Conservation (phyloP, 345 rosid species). For the Ricinus communis region DNA sequence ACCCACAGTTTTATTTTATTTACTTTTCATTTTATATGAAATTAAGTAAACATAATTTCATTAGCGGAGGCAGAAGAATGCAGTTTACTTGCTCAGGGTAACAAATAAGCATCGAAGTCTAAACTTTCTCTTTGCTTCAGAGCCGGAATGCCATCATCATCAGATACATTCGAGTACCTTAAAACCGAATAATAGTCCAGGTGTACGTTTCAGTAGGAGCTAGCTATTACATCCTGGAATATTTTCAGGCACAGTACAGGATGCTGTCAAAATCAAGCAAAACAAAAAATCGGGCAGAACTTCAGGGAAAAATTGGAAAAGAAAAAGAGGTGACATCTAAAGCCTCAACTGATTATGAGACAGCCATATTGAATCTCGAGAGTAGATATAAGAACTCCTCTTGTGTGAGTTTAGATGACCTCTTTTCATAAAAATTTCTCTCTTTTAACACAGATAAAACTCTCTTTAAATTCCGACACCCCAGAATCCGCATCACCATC, state of each 20-base stretch:
- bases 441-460: constrained; percentile 64
- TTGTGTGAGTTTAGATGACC: constrained; percentile 71
- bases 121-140: too few species aligned
- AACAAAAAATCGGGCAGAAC: constrained; percentile 18
- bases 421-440: constrained; percentile 69
- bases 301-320: neutral
- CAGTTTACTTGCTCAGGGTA: too few species aligned
- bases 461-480: constrained; percentile 64
- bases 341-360: constrained; percentile 37
- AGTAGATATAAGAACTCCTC: constrained; percentile 80
- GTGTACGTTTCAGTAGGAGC: too few species aligned
- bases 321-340: too few species aligned
- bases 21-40: too few species aligned
- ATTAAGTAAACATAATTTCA: too few species aligned
- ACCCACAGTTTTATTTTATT: too few species aligned
- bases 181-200: too few species aligned
- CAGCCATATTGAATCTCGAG: constrained; percentile 80
- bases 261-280: neutral
- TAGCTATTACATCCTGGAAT: constrained; percentile 1
- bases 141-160: too few species aligned
- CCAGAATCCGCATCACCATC: constrained; percentile 46
- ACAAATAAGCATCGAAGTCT: too few species aligned
- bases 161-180: too few species aligned
- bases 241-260: neutral
- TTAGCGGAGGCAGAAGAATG: too few species aligned